Evolutionary conservation across 2,329 filamentous ascomycete genomes (phyloP), one percentile per base, ranked within the genome.

Genomic region (Allantophomopsis cytisporea): DNA sequence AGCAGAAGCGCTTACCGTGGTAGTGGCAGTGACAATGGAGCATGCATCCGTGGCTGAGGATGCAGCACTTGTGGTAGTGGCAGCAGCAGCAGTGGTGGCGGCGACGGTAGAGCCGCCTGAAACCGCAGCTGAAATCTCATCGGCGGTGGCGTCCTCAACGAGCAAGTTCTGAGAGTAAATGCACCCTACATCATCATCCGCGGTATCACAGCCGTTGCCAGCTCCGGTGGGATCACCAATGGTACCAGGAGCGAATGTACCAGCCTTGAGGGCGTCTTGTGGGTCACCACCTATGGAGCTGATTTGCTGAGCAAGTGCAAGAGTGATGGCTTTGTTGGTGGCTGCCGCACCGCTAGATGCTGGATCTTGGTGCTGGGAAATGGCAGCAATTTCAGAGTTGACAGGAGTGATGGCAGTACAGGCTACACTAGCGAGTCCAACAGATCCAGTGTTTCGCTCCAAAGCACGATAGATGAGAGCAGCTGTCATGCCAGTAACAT

Each of bases 301-400:
- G 38, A 82, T 70, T 58, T 80, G 72, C 39, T 62, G 58, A 14
- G 77, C 76, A 3, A 80, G 61, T 35, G 65, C 66, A 6, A 78
- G 61, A 36, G 72, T 67, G 47, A 80, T 71, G 30, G 63, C 61
- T 61, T 78, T 79, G 64, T 82, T 82, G 36, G 63, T 59, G 1
- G 54, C 66, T 12, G 67, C 65, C 11, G 76, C 72, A 33, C 66
- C 68, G 3, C 64, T 52, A 1, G 72, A 72, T 15, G 77, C 78
- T 20, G 78, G 75, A 54, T 83, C 78, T 59, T 83, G 76, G 58
- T 82, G 77, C 58, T 80, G 75, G 39, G 64, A 59, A 43, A 83
- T 54, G 34, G 73, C 73, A 20, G 65, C 69, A 50, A 83, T 79
- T 60, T 82, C 76, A 2, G 76, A 67, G 59, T 83, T 83, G 42